Evolutionary conservation across 1,284 basidiomycete genomes (phyloP), one percentile per base, ranked within the genome.

Genomic region (Cerrena zonata): DNA sequence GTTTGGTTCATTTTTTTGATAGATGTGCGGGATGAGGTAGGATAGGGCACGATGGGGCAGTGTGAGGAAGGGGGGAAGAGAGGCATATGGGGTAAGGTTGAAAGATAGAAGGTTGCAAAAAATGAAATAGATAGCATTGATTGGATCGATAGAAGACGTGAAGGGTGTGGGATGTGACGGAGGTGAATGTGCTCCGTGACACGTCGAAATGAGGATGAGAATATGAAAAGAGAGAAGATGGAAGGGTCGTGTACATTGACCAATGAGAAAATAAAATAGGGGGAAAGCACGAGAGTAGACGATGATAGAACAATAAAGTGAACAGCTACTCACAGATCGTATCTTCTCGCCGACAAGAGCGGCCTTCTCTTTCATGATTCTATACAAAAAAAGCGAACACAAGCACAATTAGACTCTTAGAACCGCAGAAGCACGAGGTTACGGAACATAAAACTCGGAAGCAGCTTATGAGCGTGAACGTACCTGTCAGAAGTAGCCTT

Each of bases 361-460:
- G 2, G 82, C 82, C 58, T 84, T 85, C 63, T 84, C 79, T 50
- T 77, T 80, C 79, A 86, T 84, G 27, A 76, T 63, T 3, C 72
- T 77, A 55, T 5, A 42, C 27, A 21, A 22, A 19, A 21, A 39
- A 10, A 24, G 21, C 7, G 21, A 22, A 18, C 39, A 40, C 15
- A 47, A 36, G 12, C 19, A 47, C 5, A 5, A 5, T 4, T 12
- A 4, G 45, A 34, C 15, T 45, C 23, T 10, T n/a, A 11, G 39
- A 5, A 7, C 7, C n/a, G 5, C 21, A 18, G 7, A 18, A 10
- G 39, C 5, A 10, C 18, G 7, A 22, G 5, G 22, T 21, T 30
- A 30, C 27, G 12, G 38, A 3, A 37, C n/a, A 7, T 34, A 15
- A 26, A 24, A 38, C 52, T 4, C 24, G n/a, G 30, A 11, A 46